These are phyloP conservation scores for Schizopora paradoxa DNA, from an alignment of 1,284 basidiomycete species.

Conservation along the genomic window DNA sequence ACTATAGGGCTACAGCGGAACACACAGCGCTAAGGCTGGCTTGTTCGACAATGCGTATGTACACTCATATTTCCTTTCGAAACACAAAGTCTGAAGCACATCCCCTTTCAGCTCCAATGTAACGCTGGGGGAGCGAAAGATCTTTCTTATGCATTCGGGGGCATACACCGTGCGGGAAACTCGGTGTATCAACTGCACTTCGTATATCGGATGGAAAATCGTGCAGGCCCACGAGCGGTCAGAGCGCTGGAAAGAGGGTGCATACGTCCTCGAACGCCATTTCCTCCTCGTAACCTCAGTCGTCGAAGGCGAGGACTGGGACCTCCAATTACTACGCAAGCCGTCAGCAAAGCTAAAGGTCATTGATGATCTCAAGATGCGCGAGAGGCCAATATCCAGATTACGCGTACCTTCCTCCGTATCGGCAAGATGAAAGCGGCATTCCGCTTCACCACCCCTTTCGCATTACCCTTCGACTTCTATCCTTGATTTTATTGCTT, in stretches of 20 bases:
- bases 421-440: too few relatives aligned
- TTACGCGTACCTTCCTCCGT: too few relatives aligned
- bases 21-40: slow-evolving; percentile 15
- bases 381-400: too few relatives aligned
- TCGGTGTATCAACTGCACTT: slow-evolving; percentile 41
- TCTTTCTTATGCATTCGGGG: slow-evolving; percentile 51
- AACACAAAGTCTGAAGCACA: neutral
- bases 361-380: too few relatives aligned
- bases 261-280: slow-evolving; percentile 52
- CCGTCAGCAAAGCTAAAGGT: too few relatives aligned
- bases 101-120: slow-evolving; percentile 7
- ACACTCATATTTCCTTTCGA: neutral
- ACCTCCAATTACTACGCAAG: too few relatives aligned
- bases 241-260: slow-evolving; percentile 60
- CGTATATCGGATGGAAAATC: slow-evolving; percentile 60
- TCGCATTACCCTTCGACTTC: too few relatives aligned
- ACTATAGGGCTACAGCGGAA: slow-evolving; percentile 13
- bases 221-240: slow-evolving; percentile 48
- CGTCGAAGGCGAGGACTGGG: slow-evolving; percentile 11
- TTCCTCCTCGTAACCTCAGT: slow-evolving; percentile 25
- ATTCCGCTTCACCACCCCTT: too few relatives aligned
- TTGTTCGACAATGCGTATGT: slow-evolving; percentile 16
- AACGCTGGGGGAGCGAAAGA: slow-evolving; percentile 10
- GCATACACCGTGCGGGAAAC: slow-evolving; percentile 58
- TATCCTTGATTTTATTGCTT: too few relatives aligned